phyloP scores from a whole-genome alignment of 2,329 filamentous ascomycete genomes.

The Scedosporium aurantiacum region DNA sequence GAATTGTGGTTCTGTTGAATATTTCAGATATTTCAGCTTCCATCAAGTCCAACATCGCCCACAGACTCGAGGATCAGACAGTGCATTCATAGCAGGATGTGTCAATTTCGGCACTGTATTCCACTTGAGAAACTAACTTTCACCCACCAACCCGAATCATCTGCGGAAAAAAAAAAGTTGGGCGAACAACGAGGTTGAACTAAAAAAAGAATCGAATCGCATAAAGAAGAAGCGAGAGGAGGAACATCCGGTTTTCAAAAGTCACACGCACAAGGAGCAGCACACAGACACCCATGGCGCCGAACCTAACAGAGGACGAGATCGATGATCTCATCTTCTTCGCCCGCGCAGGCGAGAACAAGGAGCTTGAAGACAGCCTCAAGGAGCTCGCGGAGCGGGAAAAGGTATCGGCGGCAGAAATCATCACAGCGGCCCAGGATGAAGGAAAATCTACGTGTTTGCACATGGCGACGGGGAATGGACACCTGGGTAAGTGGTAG shows the following conservation, averaged over 20 bases:
- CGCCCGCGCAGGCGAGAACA: constrained; percentile 64
- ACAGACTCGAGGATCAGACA: background rate
- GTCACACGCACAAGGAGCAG: background rate
- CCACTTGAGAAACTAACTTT: background rate
- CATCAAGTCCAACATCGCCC: too few species aligned
- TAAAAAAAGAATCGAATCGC: background rate
- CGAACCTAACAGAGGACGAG: constrained; percentile 60
- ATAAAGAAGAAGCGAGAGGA: background rate
- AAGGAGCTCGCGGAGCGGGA: constrained; percentile 51
- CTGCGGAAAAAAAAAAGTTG: background rate
- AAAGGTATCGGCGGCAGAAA: constrained; percentile 44
- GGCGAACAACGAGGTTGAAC: background rate
- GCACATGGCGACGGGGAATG: constrained; percentile 91
- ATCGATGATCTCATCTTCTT: constrained; percentile 89
- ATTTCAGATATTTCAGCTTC: background rate
- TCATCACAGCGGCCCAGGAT: constrained; percentile 63
- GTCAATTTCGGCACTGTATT: background rate
- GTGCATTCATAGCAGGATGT: background rate
- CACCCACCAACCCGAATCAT: background rate
- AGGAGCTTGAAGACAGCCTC: constrained; percentile 52
- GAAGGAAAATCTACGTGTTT: constrained; percentile 67
- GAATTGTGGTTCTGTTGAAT: background rate
- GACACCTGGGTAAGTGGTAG: constrained; percentile 54
- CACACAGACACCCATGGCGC: constrained; percentile 26
- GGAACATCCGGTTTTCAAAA: too few species aligned